Evolutionary conservation across 352 stramenopile species (phyloP).

Genomic region (Globisporangium okanoganense): DNA sequence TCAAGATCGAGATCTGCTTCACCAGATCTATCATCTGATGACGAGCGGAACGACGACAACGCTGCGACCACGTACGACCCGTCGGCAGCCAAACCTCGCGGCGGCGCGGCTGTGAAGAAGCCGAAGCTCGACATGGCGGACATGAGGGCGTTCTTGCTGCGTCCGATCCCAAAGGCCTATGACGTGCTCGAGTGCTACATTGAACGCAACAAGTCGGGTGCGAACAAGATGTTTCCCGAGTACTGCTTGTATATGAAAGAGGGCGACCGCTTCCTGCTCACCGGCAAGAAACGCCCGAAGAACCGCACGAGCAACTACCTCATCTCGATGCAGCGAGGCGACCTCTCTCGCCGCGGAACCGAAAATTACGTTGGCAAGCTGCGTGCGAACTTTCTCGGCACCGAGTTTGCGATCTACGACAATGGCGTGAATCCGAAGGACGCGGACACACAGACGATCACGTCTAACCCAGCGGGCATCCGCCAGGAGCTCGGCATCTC

Average conservation of each 20-base stretch:
- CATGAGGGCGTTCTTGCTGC: conserved; percentile 75
- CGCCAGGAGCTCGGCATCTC: conserved; percentile 91
- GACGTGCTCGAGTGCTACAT: conserved; percentile 95
- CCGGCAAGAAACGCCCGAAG: conserved; percentile 94
- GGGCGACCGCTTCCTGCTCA: conserved; percentile 95
- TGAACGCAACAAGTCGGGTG: conserved; percentile 87
- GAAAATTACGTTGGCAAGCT: conserved; percentile 96
- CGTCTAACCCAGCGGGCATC: conserved; percentile 67
- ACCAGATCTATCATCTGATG: conserved; percentile 56
- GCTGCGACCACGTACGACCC: conserved; percentile 62
- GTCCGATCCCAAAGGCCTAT: conserved; percentile 81
- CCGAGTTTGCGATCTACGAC: conserved; percentile 96
- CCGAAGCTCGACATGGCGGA: conserved; percentile 80
- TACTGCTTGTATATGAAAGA: conserved; percentile 93
- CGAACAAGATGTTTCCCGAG: conserved; percentile 93
- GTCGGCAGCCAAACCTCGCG: conserved; percentile 25
- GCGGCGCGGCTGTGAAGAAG: conserved; percentile 43
- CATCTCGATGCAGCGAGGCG: conserved; percentile 91
- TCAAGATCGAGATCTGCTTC: conserved; percentile 56
- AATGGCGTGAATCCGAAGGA: conserved; percentile 91
- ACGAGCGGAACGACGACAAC: conserved; percentile 56
- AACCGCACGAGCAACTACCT: conserved; percentile 98
- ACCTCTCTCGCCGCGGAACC: conserved; percentile 87
- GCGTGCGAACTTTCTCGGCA: conserved; percentile 96
- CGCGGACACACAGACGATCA: conserved; percentile 76